Base-by-base conservation (phyloP, 495 filamentous ascomycete species). In the Aspergillus diversus region DNA sequence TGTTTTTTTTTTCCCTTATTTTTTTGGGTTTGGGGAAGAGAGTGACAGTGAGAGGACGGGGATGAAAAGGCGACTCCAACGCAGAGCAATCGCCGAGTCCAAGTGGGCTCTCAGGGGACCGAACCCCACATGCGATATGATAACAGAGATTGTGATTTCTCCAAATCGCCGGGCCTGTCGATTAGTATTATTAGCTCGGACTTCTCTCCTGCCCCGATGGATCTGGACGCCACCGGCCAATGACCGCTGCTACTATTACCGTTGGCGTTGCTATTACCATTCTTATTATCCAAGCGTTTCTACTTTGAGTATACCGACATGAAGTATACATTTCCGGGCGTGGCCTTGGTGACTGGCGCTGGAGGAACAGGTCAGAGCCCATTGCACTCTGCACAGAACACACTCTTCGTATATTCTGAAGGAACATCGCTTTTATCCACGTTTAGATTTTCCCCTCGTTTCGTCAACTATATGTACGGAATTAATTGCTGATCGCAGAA, bases 301-400 rank as follows among this genome's bases (percentile, higher is more conserved):
- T 11, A 43, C 39, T 43, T 11, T 6, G 11, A 15, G 39, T 11
- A 43, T 7, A 33, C 16, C 15, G 12, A 21, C 8, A 64, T 65
- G 59, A 47, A 43, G 33, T 65, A 62, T 60, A 60, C 69, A 17
- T 75, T 78, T 50, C 66, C 71, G 21, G 73, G 74, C 6, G 69
- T 75, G 27, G 71, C 75, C 8, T 60, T 75, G 21, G 52, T 79
- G 17, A 72, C 71, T 3, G 75, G 75, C 5, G 73, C 69, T 8
- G 75, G 74, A 32, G 72, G 71, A 37, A 70, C 69, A 7, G 72
- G 72, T 70, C 16, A 50, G 47, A 27, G 21, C 21, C 21, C 21
- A 27, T 2, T 2, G 21, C 21, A 2, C 2, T 27, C 21, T 27
- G 21, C 21, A 27, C 21, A 27, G 21, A 1, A 2, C 21, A 27